These are phyloP conservation scores for Monascus ruber DNA, from an alignment of 2,329 filamentous ascomycete species.

Conservation along the genomic window DNA sequence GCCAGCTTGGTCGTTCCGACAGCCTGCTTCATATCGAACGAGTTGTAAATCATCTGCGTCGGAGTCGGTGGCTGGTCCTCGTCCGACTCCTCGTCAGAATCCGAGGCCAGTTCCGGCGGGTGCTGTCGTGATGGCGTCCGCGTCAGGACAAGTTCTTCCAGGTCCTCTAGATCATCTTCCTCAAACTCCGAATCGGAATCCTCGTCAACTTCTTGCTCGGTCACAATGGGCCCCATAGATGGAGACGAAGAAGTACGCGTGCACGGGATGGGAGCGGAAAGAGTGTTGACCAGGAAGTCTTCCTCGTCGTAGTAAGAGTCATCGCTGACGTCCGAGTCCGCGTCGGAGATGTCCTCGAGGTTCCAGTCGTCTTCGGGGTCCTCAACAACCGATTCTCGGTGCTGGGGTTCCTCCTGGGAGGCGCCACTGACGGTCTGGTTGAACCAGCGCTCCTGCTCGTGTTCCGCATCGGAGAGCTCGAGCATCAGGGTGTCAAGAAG, in stretches of 20 bases:
- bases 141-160: slow-evolving; percentile 52
- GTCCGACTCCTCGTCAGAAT: slow-evolving; percentile 54
- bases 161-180: slow-evolving; percentile 50
- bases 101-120: slow-evolving; percentile 58
- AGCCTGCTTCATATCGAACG: slow-evolving; percentile 48
- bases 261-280: too few relatives aligned
- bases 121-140: slow-evolving; percentile 57
- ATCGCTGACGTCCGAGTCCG: slow-evolving; percentile 43
- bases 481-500: slow-evolving; percentile 91
- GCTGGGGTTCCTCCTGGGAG: not conserved
- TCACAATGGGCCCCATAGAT: slow-evolving; percentile 11
- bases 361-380: slow-evolving; percentile 61
- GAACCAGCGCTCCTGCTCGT: slow-evolving; percentile 95
- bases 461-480: slow-evolving; percentile 83
- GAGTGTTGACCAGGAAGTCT: slow-evolving; percentile 26
- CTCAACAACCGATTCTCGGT: slow-evolving; percentile 60
- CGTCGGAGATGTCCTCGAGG: slow-evolving; percentile 51
- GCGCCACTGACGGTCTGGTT: slow-evolving; percentile 83
- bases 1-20: slow-evolving; percentile 31
- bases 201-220: slow-evolving; percentile 18
- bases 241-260: too few relatives aligned
- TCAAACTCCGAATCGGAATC: slow-evolving; percentile 44
- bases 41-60: slow-evolving; percentile 43
- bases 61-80: slow-evolving; percentile 68
- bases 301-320: slow-evolving; percentile 38